phyloP scores from a whole-genome alignment of 495 filamentous ascomycete species.

The Penicillium subrubescens region DNA sequence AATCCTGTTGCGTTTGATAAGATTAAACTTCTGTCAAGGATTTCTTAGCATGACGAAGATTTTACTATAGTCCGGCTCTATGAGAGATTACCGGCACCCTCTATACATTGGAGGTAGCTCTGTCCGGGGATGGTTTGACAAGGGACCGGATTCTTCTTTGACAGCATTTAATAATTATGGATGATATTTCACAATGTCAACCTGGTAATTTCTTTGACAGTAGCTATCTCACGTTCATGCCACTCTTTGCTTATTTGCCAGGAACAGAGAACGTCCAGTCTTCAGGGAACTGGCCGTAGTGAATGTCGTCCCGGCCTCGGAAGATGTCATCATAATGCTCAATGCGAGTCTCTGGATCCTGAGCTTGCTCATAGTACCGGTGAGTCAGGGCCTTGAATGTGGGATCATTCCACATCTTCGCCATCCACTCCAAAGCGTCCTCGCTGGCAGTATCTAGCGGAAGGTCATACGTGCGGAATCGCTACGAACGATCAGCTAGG shows the following conservation, averaged over 20 bases:
- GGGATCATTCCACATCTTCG: conserved; percentile 52
- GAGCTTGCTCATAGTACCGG: conserved; percentile 42
- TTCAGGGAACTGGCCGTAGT: conserved; percentile 37
- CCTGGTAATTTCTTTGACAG: neutral
- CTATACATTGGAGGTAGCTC: neutral
- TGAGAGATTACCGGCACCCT: neutral
- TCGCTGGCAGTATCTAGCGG: conserved; percentile 38
- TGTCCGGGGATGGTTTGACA: neutral
- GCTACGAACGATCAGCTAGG: conserved; percentile 27
- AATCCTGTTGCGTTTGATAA: neutral
- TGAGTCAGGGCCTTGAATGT: conserved; percentile 30
- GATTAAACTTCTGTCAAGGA: neutral
- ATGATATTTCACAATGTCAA: neutral
- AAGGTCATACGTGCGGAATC: conserved; percentile 48
- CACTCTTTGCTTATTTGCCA: conserved; percentile 7
- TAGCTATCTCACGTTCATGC: neutral
- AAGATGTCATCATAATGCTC: conserved; percentile 47
- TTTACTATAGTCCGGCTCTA: neutral
- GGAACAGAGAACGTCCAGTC: conserved; percentile 41
- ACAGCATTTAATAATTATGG: neutral
- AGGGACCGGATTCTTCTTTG: neutral
- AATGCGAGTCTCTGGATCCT: conserved; percentile 39
- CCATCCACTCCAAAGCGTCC: conserved; percentile 46
- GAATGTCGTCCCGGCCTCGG: conserved; percentile 31
- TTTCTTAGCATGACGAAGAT: neutral